Conservation (phyloP, 2,329 filamentous ascomycete species). For the Pseudogymnoascus sp. region DNA sequence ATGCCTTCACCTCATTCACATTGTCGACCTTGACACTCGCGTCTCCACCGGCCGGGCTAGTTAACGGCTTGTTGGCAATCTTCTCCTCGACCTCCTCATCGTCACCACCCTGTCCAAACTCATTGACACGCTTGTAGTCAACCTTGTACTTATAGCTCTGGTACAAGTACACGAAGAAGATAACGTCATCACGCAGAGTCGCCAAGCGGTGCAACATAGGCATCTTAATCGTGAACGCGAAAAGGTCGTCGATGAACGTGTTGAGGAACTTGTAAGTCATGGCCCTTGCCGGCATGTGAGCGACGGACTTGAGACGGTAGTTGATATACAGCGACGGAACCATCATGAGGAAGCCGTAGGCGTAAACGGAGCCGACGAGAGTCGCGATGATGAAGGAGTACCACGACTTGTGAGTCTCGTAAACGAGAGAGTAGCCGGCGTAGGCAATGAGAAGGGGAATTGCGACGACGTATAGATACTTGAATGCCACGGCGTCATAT, state of each 20-base stretch:
- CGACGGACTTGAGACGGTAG: conserved; percentile 90
- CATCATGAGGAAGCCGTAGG: conserved; percentile 99
- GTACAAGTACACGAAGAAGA: conserved; percentile 97
- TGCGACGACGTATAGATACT: conserved; percentile 89
- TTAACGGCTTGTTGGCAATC: conserved; percentile 30
- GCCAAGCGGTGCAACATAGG: conserved; percentile 85
- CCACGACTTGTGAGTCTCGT: conserved; percentile 96
- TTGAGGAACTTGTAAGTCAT: conserved; percentile 99
- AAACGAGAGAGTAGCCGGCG: conserved; percentile 81
- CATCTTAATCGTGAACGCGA: conserved; percentile 99
- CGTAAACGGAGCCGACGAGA: conserved; percentile 90
- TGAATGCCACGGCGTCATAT: conserved; percentile 96
- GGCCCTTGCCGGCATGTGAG: conserved; percentile 92
- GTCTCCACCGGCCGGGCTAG: conserved; percentile 17
- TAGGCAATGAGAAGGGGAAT: conserved; percentile 84
- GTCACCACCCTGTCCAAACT: conserved; percentile 98
- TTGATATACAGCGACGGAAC: conserved; percentile 97
- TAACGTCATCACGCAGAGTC: conserved; percentile 88
- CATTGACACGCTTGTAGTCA: conserved; percentile 88
- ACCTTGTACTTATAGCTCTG: conserved; percentile 88
- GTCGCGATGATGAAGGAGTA: conserved; percentile 94
- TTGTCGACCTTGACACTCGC: conserved; percentile 16
- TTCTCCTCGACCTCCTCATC: conserved; percentile 58
- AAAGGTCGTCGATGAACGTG: conserved; percentile 97
- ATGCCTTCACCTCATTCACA: conserved; percentile 32